A percentile compares a stretch with the other conserved stretches of the same genome.
Conservation (phyloP, 163 green algal genomes). For the Coccomyxa subellipsoidea region DNA sequence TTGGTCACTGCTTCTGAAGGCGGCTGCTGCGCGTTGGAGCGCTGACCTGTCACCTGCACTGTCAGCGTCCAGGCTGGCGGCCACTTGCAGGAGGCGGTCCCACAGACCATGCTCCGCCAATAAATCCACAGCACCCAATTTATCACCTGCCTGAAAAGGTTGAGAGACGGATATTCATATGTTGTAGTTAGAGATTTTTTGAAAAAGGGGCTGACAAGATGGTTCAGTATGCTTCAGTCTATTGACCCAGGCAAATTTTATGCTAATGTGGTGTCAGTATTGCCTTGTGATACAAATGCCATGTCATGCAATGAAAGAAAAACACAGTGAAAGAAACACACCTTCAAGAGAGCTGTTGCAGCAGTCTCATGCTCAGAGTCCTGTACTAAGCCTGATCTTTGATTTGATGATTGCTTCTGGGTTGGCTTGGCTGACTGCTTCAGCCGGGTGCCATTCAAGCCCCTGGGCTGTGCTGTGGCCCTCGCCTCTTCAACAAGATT, state of each 20-base stretch:
- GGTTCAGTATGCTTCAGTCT: too few species aligned
- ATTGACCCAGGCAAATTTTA: too few species aligned
- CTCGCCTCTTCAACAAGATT: too few species aligned
- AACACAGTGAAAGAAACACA: neutral
- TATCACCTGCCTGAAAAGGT: constrained; percentile 55
- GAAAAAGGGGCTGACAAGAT: too few species aligned
- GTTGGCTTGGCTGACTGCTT: neutral
- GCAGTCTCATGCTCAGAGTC: constrained; percentile 7
- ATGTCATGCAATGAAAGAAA: too few species aligned
- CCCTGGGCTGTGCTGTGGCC: too few species aligned
- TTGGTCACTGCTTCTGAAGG: constrained; percentile 47
- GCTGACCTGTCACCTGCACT: neutral
- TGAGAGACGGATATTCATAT: too few species aligned
- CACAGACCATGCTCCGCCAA: constrained; percentile 61
- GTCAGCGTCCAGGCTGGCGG: constrained; percentile 46
- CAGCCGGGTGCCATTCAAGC: neutral
- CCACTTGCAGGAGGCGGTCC: constrained; percentile 57
- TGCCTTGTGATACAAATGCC: too few species aligned
- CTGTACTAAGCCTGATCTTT: neutral
- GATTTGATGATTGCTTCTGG: neutral
- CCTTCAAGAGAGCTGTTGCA: constrained; percentile 34
- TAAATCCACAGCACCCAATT: constrained; percentile 66
- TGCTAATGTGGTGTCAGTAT: neutral
- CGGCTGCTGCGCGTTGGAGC: neutral
- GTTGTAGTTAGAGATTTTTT: too few species aligned